Conservation (phyloP, 129 eudicot genomes). For the Rutidosis leptorrhynchoides region DNA sequence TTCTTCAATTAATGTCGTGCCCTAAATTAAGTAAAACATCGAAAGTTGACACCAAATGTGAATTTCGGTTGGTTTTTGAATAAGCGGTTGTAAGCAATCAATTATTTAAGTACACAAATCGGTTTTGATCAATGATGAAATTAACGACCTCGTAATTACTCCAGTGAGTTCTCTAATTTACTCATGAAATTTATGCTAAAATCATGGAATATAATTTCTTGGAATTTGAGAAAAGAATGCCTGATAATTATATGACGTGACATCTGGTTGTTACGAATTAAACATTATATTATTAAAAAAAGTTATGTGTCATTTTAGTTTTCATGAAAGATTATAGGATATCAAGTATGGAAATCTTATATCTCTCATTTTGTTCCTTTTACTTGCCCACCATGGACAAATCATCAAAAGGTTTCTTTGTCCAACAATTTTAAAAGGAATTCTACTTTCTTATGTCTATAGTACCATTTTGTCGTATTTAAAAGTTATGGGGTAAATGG, state of each 20-base stretch:
- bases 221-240: slow-evolving; percentile 23
- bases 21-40: no score
- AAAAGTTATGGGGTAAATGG: neutral
- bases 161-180: slow-evolving; percentile 11
- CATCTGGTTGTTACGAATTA: slow-evolving; percentile 23
- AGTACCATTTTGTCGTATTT: slow-evolving; percentile 1
- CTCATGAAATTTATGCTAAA: slow-evolving; percentile 15
- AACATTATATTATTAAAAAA: slow-evolving; percentile 12
- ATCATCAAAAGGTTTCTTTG: slow-evolving; percentile 15
- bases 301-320: slow-evolving; percentile 24
- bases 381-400: slow-evolving; percentile 29
- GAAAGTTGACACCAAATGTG: neutral
- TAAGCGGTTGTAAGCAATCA: slow-evolving; percentile 10
- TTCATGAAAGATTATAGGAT: slow-evolving; percentile 27
- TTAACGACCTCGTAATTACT: slow-evolving; percentile 7
- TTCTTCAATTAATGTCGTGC: no score
- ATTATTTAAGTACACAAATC: slow-evolving; percentile 13
- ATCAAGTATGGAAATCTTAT: slow-evolving; percentile 1
- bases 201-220: slow-evolving; percentile 22
- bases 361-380: slow-evolving; percentile 20
- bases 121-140: slow-evolving; percentile 16
- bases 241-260: slow-evolving; percentile 24
- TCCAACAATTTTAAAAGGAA: neutral
- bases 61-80: neutral
- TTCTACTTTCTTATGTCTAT: neutral